Evolutionary conservation across 805 yeast genomes (phyloP).

Genomic region (Nakazawaea laoshanensis): DNA sequence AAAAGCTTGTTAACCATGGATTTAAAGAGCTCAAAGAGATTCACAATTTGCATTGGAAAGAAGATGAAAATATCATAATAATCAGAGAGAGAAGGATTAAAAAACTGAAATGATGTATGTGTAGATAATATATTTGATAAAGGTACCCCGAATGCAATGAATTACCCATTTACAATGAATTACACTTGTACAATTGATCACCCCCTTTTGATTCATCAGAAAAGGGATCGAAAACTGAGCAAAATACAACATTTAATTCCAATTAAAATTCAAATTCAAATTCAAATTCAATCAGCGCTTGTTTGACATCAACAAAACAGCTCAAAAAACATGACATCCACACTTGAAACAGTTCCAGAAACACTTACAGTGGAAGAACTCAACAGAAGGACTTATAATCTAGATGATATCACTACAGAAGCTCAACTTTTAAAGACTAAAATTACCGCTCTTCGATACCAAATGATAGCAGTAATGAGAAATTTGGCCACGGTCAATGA

Average conservation of each 20-base stretch:
- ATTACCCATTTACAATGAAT: background rate
- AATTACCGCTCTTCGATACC: slow-evolving; percentile 26
- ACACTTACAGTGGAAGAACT: slow-evolving; percentile 28
- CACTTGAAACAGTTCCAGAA: slow-evolving; percentile 11
- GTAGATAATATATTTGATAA: background rate
- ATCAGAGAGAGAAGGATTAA: slow-evolving; percentile 17
- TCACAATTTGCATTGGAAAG: slow-evolving; percentile 24
- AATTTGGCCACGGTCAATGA: slow-evolving; percentile 32
- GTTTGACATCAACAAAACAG: too few species aligned
- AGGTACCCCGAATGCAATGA: background rate
- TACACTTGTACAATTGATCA: too few species aligned
- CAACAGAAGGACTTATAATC: slow-evolving; percentile 27
- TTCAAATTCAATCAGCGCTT: too few species aligned
- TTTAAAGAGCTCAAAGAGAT: slow-evolving; percentile 16
- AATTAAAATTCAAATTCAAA: too few species aligned
- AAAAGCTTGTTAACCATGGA: slow-evolving; percentile 22
- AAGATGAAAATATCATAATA: slow-evolving; percentile 19
- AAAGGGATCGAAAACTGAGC: too few species aligned
- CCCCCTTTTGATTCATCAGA: too few species aligned
- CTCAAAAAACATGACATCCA: too few species aligned
- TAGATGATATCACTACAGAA: slow-evolving; percentile 26
- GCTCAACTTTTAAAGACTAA: slow-evolving; percentile 23
- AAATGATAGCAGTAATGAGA: slow-evolving; percentile 27
- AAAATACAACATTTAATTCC: too few species aligned
- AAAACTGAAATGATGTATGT: background rate